Evolutionary conservation across 768 basidiomycete genomes (phyloP).

Genomic region (Cantharellus anzutake): DNA sequence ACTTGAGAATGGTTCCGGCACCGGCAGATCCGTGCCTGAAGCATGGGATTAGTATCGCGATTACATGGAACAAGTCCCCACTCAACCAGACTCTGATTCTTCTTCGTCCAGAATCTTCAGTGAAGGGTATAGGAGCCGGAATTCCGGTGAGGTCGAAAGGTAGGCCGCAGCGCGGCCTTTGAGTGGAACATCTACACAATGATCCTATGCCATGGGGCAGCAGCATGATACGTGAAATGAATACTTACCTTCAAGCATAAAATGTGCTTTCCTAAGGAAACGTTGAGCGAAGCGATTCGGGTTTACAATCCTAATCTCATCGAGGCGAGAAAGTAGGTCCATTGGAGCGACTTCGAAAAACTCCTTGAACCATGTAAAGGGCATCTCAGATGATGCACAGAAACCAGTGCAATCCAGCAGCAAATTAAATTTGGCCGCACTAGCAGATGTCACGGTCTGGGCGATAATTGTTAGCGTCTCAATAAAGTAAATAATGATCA

Average conservation of each 20-base stretch:
- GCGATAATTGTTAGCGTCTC: neutral
- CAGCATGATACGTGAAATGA: neutral
- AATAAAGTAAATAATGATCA: neutral
- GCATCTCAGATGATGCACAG: conserved; percentile 53
- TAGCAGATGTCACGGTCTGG: conserved; percentile 33
- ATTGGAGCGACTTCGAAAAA: conserved; percentile 54
- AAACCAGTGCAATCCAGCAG: conserved; percentile 73
- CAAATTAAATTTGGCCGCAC: conserved; percentile 42
- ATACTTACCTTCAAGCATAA: conserved; percentile 34
- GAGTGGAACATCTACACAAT: too few relatives aligned
- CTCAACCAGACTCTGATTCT: neutral
- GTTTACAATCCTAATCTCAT: conserved; percentile 46
- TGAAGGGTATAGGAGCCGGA: neutral
- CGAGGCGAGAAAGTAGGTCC: conserved; percentile 47
- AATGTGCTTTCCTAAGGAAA: conserved; percentile 60
- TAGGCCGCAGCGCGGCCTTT: too few relatives aligned
- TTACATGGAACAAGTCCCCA: too few relatives aligned
- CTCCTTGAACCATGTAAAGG: conserved; percentile 63
- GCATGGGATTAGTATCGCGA: too few relatives aligned
- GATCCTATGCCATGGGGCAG: neutral
- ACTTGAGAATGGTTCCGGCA: neutral
- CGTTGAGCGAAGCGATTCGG: conserved; percentile 51
- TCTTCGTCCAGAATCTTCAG: neutral
- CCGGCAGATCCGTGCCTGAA: too few relatives aligned
- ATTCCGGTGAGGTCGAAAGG: neutral